These are phyloP conservation scores for Vitrella brassicaformis DNA, from an alignment of 73 alveolate species.

Conservation along the genomic window DNA sequence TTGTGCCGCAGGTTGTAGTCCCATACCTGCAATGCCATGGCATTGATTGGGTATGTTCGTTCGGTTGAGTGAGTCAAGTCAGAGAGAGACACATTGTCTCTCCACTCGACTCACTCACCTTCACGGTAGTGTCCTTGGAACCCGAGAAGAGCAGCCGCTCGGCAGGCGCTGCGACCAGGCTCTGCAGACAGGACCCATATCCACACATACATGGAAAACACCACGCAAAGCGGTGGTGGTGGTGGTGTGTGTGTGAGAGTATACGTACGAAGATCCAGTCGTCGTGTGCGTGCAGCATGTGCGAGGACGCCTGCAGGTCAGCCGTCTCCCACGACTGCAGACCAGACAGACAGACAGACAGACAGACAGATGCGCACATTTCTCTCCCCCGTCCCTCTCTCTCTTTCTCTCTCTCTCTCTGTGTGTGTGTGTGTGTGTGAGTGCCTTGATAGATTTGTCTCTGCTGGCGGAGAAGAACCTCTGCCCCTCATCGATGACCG, in stretches of 20 bases:
- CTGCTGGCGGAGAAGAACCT: conserved; percentile 22
- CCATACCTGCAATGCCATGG: too few relatives aligned
- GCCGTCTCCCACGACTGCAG: neutral
- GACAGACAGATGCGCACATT: neutral
- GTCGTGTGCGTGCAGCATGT: neutral
- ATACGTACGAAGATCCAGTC: neutral
- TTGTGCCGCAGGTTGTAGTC: too few relatives aligned
- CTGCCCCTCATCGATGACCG: neutral
- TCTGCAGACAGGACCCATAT: neutral
- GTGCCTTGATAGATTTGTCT: conserved; percentile 20
- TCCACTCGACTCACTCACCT: neutral
- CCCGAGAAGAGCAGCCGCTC: neutral
- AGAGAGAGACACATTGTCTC: too few relatives aligned
- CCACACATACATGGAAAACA: neutral
- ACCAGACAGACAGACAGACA: neutral
- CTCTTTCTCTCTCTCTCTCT: neutral
- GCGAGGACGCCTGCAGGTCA: neutral
- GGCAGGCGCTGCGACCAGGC: neutral
- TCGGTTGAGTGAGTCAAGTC: too few relatives aligned
- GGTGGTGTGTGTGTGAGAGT: too few relatives aligned
- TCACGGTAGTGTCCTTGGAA: neutral
- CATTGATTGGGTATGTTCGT: too few relatives aligned
- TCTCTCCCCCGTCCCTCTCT: neutral
- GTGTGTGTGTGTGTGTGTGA: neutral
- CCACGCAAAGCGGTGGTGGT: too few relatives aligned